Conservation (phyloP, 345 rosid species). For the Euclidium syriacum region DNA sequence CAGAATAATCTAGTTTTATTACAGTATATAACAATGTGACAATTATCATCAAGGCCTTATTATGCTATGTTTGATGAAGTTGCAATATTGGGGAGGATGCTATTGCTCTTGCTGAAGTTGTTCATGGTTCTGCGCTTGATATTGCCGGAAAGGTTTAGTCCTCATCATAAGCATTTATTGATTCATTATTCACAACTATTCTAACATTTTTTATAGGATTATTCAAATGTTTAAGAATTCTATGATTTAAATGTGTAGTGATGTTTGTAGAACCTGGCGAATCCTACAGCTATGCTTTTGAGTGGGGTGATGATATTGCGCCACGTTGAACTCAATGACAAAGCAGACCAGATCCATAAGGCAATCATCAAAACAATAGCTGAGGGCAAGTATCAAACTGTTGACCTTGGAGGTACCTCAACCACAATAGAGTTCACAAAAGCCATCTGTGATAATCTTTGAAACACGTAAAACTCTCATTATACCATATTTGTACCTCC, state of each 20-base stretch:
- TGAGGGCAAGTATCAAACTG: slow-evolving; percentile 81
- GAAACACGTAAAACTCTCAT: slow-evolving; percentile 16
- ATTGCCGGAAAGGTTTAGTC: slow-evolving; percentile 96
- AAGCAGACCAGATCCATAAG: slow-evolving; percentile 74
- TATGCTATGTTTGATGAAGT: slow-evolving; percentile 44
- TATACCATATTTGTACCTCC: no score
- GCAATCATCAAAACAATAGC: slow-evolving; percentile 82
- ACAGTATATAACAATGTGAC: slow-evolving; percentile 6
- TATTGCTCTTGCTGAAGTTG: slow-evolving; percentile 97
- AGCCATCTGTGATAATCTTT: slow-evolving; percentile 75
- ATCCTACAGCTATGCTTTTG: slow-evolving; percentile 87
- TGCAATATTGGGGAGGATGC: slow-evolving; percentile 93
- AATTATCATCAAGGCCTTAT: slow-evolving; percentile 9
- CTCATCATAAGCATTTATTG: no score
- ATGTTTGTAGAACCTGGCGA: slow-evolving; percentile 66
- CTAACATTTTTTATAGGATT: no score
- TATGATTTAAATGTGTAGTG: background rate
- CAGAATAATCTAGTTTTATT: background rate
- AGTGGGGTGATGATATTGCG: slow-evolving; percentile 80
- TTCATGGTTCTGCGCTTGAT: slow-evolving; percentile 98
- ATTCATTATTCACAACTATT: no score
- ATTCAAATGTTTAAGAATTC: no score
- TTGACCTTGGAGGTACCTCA: slow-evolving; percentile 84
- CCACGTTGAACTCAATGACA: slow-evolving; percentile 65
- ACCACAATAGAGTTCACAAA: slow-evolving; percentile 81